Evolutionary conservation across 176 grass and related monocot species (phyloP), one percentile per base, ranked within the genome.

Genomic region (Eremochloa ophiuroides): DNA sequence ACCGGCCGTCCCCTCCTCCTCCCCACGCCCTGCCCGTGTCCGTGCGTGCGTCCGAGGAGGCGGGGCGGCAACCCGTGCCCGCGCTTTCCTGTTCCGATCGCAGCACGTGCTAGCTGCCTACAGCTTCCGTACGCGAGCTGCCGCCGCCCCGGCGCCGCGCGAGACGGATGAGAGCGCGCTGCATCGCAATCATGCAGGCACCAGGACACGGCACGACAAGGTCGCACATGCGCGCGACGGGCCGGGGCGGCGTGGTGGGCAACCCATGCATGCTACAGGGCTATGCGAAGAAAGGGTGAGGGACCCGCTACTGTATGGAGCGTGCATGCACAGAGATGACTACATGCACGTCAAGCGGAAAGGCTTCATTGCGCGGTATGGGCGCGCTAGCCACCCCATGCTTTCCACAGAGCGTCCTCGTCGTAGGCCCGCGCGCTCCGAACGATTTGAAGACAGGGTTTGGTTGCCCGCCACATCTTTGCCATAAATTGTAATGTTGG

Each of bases 281-380:
- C 73, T 60, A 76, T n/a, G 73, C 30, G 53, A 60, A 17, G 13
- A 10, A 29, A n/a, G n/a, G n/a, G n/a, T n/a, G n/a, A n/a, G 41
- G 40, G 39, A 2, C 40, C 18, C 0, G 43, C 77, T 25, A 16
- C 30, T 55, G 63, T 34, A 28, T 11, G 33, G 22, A 38, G 46
- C 31, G 43, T 51, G 77, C 62, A 20, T 68, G 62, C 43, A 79
- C 13, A 68, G 63, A 68, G 44, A 53, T 80, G 77, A 38, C 77
- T 77, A 1, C 31, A 67, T 67, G 42, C 62, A 51, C 38, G 62
- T 34, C 75, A n/a, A 15, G 26, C 18, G 9, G 40, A 47, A 78
- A 78, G 60, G 60, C 29, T 79, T 79, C 76, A 66, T 66, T 66
- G 61, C 60, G 63, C 29, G 29, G 62, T 37, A 79, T 79, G 76